Base-by-base conservation (phyloP, 2,329 filamentous ascomycete genomes). In the Aspergillus fumigatus region DNA sequence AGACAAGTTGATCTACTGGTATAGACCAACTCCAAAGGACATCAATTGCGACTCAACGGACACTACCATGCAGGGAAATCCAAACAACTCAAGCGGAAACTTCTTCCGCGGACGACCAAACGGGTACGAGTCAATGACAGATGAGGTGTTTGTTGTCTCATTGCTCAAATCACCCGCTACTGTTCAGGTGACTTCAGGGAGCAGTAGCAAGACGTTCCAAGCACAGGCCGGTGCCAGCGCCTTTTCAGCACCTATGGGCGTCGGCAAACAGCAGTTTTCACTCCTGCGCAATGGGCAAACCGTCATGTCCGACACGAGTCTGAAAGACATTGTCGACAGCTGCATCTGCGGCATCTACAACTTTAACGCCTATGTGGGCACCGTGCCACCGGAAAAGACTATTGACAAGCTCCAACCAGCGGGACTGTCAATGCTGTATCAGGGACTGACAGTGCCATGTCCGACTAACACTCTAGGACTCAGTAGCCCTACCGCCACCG, bases 1-100 rank as follows among this genome's bases (percentile, higher is more conserved):
- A 10, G 81, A 84, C 23, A 73, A 80, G 66, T 65, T 84, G 14
- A 69, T 82, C 32, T 84, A 84, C 71, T 84, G 81, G 81, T 84
- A 82, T 67, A 76, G 81, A 1, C 80, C 80, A 2, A 81, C 77
- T 1, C 75, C 76, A 1, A 77, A 74, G 58, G 57, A 60, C 10
- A 63, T 80, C 35, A 65, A 81, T 65, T 84, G 81, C 66, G 79
- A 82, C 56, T 65, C 76, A 5, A 83, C 81, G 14, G 81, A 83
- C 62, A 82, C 78, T 1, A 81, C 79, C 0, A 74, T 77, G 59
- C 57, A 66, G 27, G 74, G 70, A 21, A 67, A 68, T 10, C 73
- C 77, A 32, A 74, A 78, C 62, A 79, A 80, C 56, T 65, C 61
- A 21, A 78, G 71, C 6, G 80, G 78, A 3, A 82, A 82, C 64